Percentiles rank a stretch among this genome's conserved stretches.
phyloP scores from a whole-genome alignment of 2,329 filamentous ascomycete genomes.

The Parafenestella ontariensis region DNA sequence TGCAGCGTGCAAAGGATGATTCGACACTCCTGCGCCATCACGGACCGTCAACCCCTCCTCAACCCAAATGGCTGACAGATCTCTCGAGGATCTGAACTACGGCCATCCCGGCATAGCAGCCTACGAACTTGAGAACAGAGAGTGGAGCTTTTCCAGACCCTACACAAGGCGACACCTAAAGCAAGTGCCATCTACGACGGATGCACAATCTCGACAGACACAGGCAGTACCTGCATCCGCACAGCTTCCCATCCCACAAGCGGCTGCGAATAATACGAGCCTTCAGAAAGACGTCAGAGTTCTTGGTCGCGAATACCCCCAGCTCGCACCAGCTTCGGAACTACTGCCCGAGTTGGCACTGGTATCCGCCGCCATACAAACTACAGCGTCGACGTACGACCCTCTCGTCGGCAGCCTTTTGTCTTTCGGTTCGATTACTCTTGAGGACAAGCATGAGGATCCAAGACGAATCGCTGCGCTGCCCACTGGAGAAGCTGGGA shows the following conservation, averaged over 20 bases:
- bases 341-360: slow-evolving; percentile 31
- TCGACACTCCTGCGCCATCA: slow-evolving; percentile 7
- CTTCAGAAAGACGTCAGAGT: slow-evolving; percentile 21
- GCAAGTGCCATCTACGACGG: slow-evolving; percentile 32
- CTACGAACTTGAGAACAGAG: slow-evolving; percentile 56
- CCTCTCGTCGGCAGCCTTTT: slow-evolving; percentile 56
- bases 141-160: slow-evolving; percentile 59
- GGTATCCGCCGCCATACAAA: slow-evolving; percentile 39
- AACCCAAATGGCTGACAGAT: slow-evolving; percentile 65
- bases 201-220: slow-evolving; percentile 14
- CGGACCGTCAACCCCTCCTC: slow-evolving; percentile 27
- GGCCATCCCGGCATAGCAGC: slow-evolving; percentile 61
- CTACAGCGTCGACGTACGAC: slow-evolving; percentile 46
- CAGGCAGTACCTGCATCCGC: slow-evolving; percentile 26
- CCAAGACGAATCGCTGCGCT: slow-evolving; percentile 40
- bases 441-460: slow-evolving; percentile 47
- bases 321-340: slow-evolving; percentile 29
- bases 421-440: slow-evolving; percentile 63
- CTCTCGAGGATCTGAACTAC: slow-evolving; percentile 57
- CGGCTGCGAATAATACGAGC: slow-evolving; percentile 6
- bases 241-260: slow-evolving; percentile 3
- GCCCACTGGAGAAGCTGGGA: slow-evolving; percentile 62
- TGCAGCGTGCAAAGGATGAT: slow-evolving; percentile 32
- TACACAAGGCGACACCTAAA: slow-evolving; percentile 33
- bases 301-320: slow-evolving; percentile 28